Evolutionary conservation across 805 yeast genomes (phyloP).

Genomic region (Yarrowia divulgata): DNA sequence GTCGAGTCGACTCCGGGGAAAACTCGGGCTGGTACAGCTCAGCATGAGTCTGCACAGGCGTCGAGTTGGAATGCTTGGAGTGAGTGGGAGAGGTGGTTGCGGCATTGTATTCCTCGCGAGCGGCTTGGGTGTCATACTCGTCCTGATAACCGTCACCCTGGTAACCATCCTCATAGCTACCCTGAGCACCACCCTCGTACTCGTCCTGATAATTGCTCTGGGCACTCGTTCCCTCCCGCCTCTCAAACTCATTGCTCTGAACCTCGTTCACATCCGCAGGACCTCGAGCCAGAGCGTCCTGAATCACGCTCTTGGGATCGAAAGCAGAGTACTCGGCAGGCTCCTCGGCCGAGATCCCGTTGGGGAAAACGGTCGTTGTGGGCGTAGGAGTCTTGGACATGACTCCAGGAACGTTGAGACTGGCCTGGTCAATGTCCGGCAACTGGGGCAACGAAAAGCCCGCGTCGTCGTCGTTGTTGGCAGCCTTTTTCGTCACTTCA

Average conservation of each 20-base stretch:
- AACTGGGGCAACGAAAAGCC: slow-evolving; percentile 21
- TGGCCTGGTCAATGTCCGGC: slow-evolving; percentile 26
- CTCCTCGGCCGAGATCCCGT: slow-evolving; percentile 13
- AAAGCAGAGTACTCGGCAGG: slow-evolving; percentile 23
- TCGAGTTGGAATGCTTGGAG: not conserved
- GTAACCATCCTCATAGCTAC: not conserved
- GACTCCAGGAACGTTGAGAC: slow-evolving; percentile 27
- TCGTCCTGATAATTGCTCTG: not conserved
- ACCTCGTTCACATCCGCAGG: slow-evolving; percentile 23
- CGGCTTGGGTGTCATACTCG: not conserved
- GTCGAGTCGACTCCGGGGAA: slow-evolving; percentile 9
- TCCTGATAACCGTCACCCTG: not conserved
- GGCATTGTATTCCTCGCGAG: too few species aligned
- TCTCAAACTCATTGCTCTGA: slow-evolving; percentile 14
- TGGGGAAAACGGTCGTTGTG: slow-evolving; percentile 17
- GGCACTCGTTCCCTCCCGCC: not conserved
- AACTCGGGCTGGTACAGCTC: slow-evolving; percentile 33
- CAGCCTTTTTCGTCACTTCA: not conserved
- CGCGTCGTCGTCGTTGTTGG: slow-evolving; percentile 38
- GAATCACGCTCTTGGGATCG: slow-evolving; percentile 30
- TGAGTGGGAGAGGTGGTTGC: not conserved
- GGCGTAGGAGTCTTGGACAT: slow-evolving; percentile 32
- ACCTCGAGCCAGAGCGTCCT: slow-evolving; percentile 22
- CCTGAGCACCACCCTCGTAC: too few species aligned
- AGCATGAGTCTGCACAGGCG: slow-evolving; percentile 3